Base-by-base conservation (phyloP, 2,329 filamentous ascomycete genomes). In the Pseudocercospora musae region DNA sequence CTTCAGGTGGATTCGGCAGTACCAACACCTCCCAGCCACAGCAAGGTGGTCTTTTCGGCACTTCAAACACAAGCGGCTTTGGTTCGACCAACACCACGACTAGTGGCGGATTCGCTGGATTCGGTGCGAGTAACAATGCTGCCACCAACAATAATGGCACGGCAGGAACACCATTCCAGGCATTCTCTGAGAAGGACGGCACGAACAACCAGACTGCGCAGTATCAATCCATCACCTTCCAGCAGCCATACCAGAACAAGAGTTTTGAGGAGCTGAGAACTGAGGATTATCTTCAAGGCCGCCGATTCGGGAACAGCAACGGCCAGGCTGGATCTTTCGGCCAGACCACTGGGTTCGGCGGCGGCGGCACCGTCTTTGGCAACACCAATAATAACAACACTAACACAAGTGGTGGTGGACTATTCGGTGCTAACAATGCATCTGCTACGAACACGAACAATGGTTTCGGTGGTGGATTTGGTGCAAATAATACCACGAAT, bases 281-380 rank as follows among this genome's bases (percentile, higher is more conserved):
- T 64, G 91, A 87, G 50, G 95, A 99, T 77, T 99, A 99, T 75
- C 85, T 88, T 62, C 90, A 93, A 76, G 93, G 93, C 56, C 87
- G 93, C 62, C 89, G 89, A 58, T 91, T 86, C 74, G 95, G 93
- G 33, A 96, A 94, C 76, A 84, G 85, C 46, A 91, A 89, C 65
- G 92, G 91, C 29, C 89, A 92, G 68, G 81, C 86, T 52, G 92
- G 92, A 62, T 90, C 89, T 7, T 97, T 97, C 76, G 94, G 92
- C 18, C 82, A 87, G 62, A 83, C 80, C 69, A 85, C 84, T 2
- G 79, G 79, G 1, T 82, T 81, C 55, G 74, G 74, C 44, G 80
- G 77, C 55, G 74, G 74, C 50, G 80, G 77, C 23, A 71, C 74
- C 62, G 58, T 73, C 8, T 77, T 77, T 50, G 75, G 75, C 18